These are phyloP conservation scores for Rhizopogon vulgaris DNA, from an alignment of 768 basidiomycete genomes.

Conservation along the genomic window DNA sequence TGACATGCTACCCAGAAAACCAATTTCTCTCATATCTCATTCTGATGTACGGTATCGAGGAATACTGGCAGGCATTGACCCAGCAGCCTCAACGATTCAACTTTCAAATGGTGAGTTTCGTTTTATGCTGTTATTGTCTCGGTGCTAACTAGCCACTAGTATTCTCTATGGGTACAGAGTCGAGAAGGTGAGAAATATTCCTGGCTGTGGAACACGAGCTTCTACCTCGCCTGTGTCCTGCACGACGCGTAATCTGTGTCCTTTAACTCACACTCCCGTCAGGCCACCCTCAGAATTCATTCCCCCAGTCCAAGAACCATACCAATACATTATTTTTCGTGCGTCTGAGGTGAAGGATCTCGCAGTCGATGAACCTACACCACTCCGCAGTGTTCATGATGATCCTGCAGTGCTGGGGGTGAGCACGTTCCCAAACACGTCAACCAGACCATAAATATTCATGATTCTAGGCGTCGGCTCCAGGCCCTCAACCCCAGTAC, in stretches of 20 bases:
- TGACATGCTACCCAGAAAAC: constrained; percentile 50
- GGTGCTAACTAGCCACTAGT: constrained; percentile 31
- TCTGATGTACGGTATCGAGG: constrained; percentile 89
- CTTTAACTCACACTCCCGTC: constrained; percentile 5
- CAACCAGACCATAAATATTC: neutral
- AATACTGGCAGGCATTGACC: constrained; percentile 82
- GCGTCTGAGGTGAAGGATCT: constrained; percentile 87
- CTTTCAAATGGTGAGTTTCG: constrained; percentile 66
- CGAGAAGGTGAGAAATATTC: constrained; percentile 54
- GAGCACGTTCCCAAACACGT: constrained; percentile 27
- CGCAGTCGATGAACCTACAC: constrained; percentile 66
- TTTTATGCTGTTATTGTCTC: neutral
- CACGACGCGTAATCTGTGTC: constrained; percentile 21
- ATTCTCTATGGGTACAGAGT: constrained; percentile 85
- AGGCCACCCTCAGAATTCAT: constrained; percentile 76
- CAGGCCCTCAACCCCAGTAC: constrained; percentile 27
- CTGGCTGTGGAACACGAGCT: neutral
- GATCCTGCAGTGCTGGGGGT: constrained; percentile 84
- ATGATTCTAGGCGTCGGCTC: constrained; percentile 41
- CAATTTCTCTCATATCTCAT: constrained; percentile 85
- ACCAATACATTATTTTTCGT: constrained; percentile 87
- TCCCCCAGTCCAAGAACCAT: constrained; percentile 77
- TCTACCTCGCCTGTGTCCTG: neutral
- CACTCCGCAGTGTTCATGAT: constrained; percentile 64
- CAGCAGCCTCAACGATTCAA: constrained; percentile 79